Evolutionary conservation across 2,329 filamentous ascomycete genomes (phyloP).

Genomic region (Leptographium lundbergii): DNA sequence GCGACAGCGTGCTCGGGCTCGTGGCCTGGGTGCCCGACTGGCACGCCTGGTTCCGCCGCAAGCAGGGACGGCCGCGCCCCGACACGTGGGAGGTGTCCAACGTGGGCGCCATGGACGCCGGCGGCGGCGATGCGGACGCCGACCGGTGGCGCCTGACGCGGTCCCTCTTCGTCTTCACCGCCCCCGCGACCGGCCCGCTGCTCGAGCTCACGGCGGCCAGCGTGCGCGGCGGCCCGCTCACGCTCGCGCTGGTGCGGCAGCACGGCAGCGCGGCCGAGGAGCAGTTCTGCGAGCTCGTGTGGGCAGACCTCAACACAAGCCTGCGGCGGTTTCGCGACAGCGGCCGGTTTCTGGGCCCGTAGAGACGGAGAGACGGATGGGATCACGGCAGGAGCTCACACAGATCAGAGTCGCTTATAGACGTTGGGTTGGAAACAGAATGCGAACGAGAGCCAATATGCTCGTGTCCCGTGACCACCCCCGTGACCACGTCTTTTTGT

Average conservation of each 20-base stretch:
- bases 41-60: conserved; percentile 24
- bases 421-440: too few relatives aligned
- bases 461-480: too few relatives aligned
- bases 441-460: too few relatives aligned
- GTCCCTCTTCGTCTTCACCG: conserved; percentile 37
- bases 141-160: conserved; percentile 30
- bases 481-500: not conserved
- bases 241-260: conserved; percentile 35
- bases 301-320: conserved; percentile 22
- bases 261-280: conserved; percentile 26
- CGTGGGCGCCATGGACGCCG: conserved; percentile 26
- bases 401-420: not conserved
- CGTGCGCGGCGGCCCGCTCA: conserved; percentile 27
- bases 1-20: conserved; percentile 30
- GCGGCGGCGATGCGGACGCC: conserved; percentile 3
- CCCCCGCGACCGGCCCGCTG: conserved; percentile 28
- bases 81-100: conserved; percentile 41
- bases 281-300: conserved; percentile 23
- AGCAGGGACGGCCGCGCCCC: conserved; percentile 28
- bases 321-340: conserved; percentile 8
- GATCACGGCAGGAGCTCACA: too few relatives aligned
- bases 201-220: conserved; percentile 34
- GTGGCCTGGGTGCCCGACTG: conserved; percentile 31
- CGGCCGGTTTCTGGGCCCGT: not conserved
- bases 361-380: too few relatives aligned